Evolutionary conservation across 306 rosid genomes (phyloP).

Genomic region (Herpetospermum pedunculosum): DNA sequence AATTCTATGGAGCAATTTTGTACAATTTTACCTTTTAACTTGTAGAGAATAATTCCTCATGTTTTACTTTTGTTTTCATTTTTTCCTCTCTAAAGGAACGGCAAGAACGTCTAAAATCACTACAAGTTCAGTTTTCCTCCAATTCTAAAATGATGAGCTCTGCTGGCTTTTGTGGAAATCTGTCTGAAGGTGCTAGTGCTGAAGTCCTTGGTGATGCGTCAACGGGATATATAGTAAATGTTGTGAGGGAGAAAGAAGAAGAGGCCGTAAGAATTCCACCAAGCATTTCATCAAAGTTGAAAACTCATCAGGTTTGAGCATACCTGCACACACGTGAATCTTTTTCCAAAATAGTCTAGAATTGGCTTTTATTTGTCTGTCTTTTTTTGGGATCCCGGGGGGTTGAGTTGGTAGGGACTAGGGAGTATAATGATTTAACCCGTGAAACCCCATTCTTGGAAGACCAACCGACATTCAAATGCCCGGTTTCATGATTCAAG

Average conservation of each 20-base stretch:
- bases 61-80: slow-evolving; percentile 7
- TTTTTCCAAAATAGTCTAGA: neutral
- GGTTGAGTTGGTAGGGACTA: neutral
- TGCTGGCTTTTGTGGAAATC: slow-evolving; percentile 45
- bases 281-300: slow-evolving; percentile 81
- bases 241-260: slow-evolving; percentile 92
- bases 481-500: no score
- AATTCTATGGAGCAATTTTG: neutral
- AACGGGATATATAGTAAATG: slow-evolving; percentile 84
- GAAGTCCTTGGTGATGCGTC: slow-evolving; percentile 76
- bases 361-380: neutral
- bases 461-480: no score
- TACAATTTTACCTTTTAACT: slow-evolving; percentile 2
- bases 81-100: slow-evolving; percentile 47
- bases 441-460: no score
- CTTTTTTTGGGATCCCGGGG: neutral
- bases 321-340: neutral
- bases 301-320: slow-evolving; percentile 71
- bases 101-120: slow-evolving; percentile 79
- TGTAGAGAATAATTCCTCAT: slow-evolving; percentile 8
- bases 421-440: no score
- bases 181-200: slow-evolving; percentile 58
- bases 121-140: slow-evolving; percentile 69
- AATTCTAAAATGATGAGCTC: slow-evolving; percentile 43
- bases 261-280: slow-evolving; percentile 82